Base-by-base conservation (phyloP, 345 rosid species). In the Firmiana major region DNA sequence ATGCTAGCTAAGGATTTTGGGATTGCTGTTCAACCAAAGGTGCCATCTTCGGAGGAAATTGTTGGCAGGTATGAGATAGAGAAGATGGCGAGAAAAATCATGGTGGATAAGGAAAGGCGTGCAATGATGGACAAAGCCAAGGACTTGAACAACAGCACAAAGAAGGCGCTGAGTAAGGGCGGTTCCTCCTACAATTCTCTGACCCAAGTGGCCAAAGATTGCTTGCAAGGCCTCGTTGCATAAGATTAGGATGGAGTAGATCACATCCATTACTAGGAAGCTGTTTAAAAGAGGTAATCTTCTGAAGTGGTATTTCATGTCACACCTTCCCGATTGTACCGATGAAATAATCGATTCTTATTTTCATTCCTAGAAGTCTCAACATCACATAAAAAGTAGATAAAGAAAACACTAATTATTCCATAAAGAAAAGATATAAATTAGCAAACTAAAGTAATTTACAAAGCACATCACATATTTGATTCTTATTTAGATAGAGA, bases 161-260 rank as follows among this genome's bases (percentile, higher is more conserved):
- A n/a, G n/a, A n/a, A 67, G 22, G 84, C 87, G 62, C 59, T 86
- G 77, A 43, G 72, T 6, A 46, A 62, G 89, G 89, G 79, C 17
- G 89, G 93, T 0, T 87, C 86, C 26, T 88, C 89, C 17, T 58
- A 49, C 31, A 31, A 54, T 1, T 77, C 87, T 8, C 74, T 88
- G 0, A 13, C 81, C 1, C 45, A 53, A 43, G 68, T 87, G 65
- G 93, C 82, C 9, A 67, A 76, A 78, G 53, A 5, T 34, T 83
- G 85, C 49, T 0, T n/a, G n/a, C n/a, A n/a, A n/a, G n/a, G n/a
- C n/a, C n/a, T n/a, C n/a, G n/a, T n/a, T n/a, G n/a, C n/a, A n/a
- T n/a, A n/a, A n/a, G n/a, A n/a, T n/a, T n/a, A n/a, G n/a, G n/a
- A n/a, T n/a, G n/a, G n/a, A n/a, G n/a, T n/a, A 28, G 40, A 36